Evolutionary conservation across 495 filamentous ascomycete genomes (phyloP).

Genomic region (Acidiella bohemica): DNA sequence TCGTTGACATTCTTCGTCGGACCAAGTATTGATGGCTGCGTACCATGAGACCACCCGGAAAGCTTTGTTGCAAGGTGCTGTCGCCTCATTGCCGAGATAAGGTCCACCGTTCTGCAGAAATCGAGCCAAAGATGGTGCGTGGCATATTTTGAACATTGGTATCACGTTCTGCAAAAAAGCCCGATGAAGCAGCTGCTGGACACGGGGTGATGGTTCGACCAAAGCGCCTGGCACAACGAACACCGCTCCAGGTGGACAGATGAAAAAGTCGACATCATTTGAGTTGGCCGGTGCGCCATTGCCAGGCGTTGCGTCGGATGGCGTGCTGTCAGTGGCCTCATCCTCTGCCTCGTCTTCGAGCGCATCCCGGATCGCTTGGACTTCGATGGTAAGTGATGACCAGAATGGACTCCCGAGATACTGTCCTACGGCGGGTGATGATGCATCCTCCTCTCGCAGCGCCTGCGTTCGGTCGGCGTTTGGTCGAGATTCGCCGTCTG

Average conservation of each 20-base stretch:
- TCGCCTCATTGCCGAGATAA: slow-evolving; percentile 13
- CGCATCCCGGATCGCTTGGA: slow-evolving; percentile 16
- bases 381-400: slow-evolving; percentile 11
- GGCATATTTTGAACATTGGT: slow-evolving; percentile 12
- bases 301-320: not conserved
- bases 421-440: slow-evolving; percentile 9
- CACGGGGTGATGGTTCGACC: slow-evolving; percentile 6
- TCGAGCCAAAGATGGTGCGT: slow-evolving; percentile 3
- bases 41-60: slow-evolving; percentile 14
- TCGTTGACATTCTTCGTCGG: slow-evolving; percentile 7
- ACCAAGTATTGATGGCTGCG: slow-evolving; percentile 11
- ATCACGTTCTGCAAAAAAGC: slow-evolving; percentile 12
- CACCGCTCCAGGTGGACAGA: slow-evolving; percentile 12
- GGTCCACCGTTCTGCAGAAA: slow-evolving; percentile 10
- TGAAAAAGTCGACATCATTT: slow-evolving; percentile 13
- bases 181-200: slow-evolving; percentile 1
- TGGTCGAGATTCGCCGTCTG: not conserved
- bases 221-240: slow-evolving; percentile 18
- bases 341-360: slow-evolving; percentile 12
- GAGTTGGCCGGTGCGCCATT: not conserved
- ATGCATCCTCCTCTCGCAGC: not conserved
- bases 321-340: not conserved
- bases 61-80: slow-evolving; percentile 1
- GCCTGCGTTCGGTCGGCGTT: not conserved
- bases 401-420: slow-evolving; percentile 17